Percentiles rank a stretch among this genome's conserved stretches.
These are phyloP conservation scores for Atractiella rhizophila DNA, from an alignment of 768 basidiomycete genomes.

Conservation along the genomic window DNA sequence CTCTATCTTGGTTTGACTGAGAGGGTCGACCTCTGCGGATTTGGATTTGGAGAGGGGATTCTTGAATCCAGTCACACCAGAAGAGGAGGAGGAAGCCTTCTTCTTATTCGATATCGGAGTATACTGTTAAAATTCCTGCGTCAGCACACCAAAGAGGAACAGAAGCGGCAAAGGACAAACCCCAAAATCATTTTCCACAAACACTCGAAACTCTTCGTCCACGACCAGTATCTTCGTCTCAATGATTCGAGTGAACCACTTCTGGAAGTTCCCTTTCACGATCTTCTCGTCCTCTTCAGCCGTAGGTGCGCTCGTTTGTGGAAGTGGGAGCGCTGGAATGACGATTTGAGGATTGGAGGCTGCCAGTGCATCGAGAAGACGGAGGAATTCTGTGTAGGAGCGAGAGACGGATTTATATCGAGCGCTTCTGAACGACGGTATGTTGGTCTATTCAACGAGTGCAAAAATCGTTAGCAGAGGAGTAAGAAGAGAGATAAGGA, in stretches of 20 bases:
- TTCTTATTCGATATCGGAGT: constrained; percentile 51
- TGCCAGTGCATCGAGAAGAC: constrained; percentile 71
- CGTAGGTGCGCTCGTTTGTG: constrained; percentile 83
- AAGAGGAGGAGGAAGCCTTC: constrained; percentile 40
- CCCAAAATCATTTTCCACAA: constrained; percentile 93
- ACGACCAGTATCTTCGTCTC: constrained; percentile 65
- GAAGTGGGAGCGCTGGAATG: constrained; percentile 77
- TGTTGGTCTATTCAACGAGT: constrained; percentile 44
- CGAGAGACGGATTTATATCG: constrained; percentile 36
- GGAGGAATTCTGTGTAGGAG: constrained; percentile 80
- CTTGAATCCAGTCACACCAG: constrained; percentile 37
- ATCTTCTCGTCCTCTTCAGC: constrained; percentile 96
- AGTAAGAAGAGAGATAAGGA: not conserved
- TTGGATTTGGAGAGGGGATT: constrained; percentile 32
- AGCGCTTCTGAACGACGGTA: constrained; percentile 39
- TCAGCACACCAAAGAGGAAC: not conserved
- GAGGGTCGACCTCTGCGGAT: constrained; percentile 80
- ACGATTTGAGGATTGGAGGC: constrained; percentile 88
- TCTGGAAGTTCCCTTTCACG: constrained; percentile 77
- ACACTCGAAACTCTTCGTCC: constrained; percentile 81
- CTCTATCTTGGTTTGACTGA: constrained; percentile 70
- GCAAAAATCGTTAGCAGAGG: too few species aligned
- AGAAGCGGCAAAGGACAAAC: constrained; percentile 19
- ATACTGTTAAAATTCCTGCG: not conserved
- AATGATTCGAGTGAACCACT: constrained; percentile 79